Conservation (phyloP, 2,329 filamentous ascomycete species). For the Dryadomyces quercivorus region DNA sequence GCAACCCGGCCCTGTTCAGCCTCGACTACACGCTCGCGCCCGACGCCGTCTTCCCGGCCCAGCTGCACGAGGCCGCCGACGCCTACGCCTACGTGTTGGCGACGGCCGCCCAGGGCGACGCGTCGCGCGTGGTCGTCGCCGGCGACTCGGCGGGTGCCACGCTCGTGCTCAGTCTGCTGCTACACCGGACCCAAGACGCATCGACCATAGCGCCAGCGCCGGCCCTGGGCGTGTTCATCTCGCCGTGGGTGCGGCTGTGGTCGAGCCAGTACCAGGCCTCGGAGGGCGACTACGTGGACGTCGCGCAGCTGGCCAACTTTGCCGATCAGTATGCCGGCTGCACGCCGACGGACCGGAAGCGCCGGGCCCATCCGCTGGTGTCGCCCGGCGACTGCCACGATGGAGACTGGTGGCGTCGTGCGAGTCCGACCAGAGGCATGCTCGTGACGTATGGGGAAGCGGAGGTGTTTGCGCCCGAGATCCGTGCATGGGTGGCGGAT, state of each 20-base stretch:
- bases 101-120: slow-evolving; percentile 32
- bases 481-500: slow-evolving; percentile 42
- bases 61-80: slow-evolving; percentile 55
- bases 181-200: slow-evolving; percentile 43
- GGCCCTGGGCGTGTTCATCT: slow-evolving; percentile 59
- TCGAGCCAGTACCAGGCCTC: slow-evolving; percentile 57
- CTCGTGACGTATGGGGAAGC: slow-evolving; percentile 62
- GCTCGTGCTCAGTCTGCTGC: slow-evolving; percentile 58
- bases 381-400: slow-evolving; percentile 64
- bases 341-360: slow-evolving; percentile 16
- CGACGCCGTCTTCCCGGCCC: slow-evolving; percentile 58
- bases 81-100: slow-evolving; percentile 61
- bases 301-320: slow-evolving; percentile 53
- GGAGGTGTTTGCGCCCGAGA: slow-evolving; percentile 65
- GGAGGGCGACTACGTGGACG: slow-evolving; percentile 62
- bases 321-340: slow-evolving; percentile 56
- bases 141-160: slow-evolving; percentile 74
- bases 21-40: slow-evolving; percentile 74
- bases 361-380: slow-evolving; percentile 17
- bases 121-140: slow-evolving; percentile 54
- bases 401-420: slow-evolving; percentile 50
- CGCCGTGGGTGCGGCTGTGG: slow-evolving; percentile 67
- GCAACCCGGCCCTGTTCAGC: slow-evolving; percentile 66
- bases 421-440: slow-evolving; percentile 54
- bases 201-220: slow-evolving; percentile 26